phyloP scores from a whole-genome alignment of 2,329 filamentous ascomycete genomes.

The Alternaria rosae region DNA sequence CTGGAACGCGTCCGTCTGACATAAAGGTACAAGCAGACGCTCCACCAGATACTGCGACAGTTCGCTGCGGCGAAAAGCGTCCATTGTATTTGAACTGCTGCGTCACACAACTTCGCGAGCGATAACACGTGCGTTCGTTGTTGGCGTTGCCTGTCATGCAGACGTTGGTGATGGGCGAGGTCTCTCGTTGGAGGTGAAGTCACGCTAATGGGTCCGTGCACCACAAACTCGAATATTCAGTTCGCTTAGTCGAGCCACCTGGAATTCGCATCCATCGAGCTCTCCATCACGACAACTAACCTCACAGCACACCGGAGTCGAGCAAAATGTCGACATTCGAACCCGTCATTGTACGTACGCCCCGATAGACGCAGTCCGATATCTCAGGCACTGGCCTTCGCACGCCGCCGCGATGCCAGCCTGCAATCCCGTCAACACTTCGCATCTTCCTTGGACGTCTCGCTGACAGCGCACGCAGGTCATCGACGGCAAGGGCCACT shows the following conservation, averaged over 20 bases:
- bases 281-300: constrained; percentile 37
- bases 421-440: constrained; percentile 13
- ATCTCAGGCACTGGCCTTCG: constrained; percentile 13
- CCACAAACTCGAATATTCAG: constrained; percentile 11
- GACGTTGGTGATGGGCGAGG: background rate
- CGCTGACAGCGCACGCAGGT: constrained; percentile 59
- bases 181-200: background rate
- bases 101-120: background rate
- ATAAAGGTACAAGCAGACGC: background rate
- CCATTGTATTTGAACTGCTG: background rate
- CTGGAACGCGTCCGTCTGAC: background rate
- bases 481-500: constrained; percentile 99
- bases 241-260: constrained; percentile 16
- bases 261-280: constrained; percentile 21
- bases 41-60: background rate
- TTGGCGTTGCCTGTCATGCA: background rate
- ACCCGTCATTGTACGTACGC: constrained; percentile 67
- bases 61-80: background rate
- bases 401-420: constrained; percentile 16
- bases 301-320: constrained; percentile 43
- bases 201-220: constrained; percentile 14
- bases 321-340: constrained; percentile 71
- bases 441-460: constrained; percentile 11
- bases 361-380: constrained; percentile 22
- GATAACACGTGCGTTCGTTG: background rate